These are phyloP conservation scores for Alternaria sp. DNA, from an alignment of 2,329 filamentous ascomycete genomes.

Conservation along the genomic window DNA sequence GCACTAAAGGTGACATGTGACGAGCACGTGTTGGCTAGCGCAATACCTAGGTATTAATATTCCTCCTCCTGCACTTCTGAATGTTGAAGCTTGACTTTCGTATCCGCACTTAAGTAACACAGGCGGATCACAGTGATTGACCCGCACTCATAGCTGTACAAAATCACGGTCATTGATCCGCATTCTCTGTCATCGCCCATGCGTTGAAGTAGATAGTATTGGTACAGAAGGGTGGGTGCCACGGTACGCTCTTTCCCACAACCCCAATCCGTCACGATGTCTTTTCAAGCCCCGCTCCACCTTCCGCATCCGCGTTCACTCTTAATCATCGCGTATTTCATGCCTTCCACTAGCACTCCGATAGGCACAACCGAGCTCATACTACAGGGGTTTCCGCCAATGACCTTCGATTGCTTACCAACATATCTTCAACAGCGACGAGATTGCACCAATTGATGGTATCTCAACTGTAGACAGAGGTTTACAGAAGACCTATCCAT, in stretches of 20 bases:
- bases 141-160: neutral
- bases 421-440: neutral
- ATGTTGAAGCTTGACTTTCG: neutral
- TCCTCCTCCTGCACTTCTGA: neutral
- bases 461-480: neutral
- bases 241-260: neutral
- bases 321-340: neutral
- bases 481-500: neutral
- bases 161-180: neutral
- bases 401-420: too few species aligned
- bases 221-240: neutral
- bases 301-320: neutral
- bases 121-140: neutral
- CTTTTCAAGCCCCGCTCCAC: neutral
- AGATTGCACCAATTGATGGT: neutral
- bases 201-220: neutral
- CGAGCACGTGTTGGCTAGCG: neutral
- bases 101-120: neutral
- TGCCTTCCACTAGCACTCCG: neutral
- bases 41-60: neutral
- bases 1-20: neutral
- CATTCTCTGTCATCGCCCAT: neutral
- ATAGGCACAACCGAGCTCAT: neutral
- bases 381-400: too few species aligned
- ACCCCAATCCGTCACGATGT: neutral